A percentile compares a stretch with the other conserved stretches of the same genome.
These are phyloP conservation scores for Aspergillus sp. DNA, from an alignment of 2,329 filamentous ascomycete species.

Conservation along the genomic window DNA sequence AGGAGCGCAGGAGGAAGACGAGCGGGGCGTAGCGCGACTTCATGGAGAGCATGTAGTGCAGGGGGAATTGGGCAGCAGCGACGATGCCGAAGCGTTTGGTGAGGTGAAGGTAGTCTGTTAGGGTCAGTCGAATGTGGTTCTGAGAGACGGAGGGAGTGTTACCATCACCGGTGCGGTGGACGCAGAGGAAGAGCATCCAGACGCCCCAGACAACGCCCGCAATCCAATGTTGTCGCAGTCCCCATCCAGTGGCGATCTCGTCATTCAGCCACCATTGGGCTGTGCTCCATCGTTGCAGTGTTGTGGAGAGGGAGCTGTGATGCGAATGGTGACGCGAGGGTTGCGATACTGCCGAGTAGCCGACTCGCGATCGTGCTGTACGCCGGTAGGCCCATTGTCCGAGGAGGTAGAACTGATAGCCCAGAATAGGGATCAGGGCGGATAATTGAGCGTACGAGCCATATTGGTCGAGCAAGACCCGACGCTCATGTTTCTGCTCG, in stretches of 20 bases:
- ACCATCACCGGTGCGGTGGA: not conserved
- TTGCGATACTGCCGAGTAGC: not conserved
- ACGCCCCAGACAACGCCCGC: not conserved
- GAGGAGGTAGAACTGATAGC: not conserved
- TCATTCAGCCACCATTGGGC: not conserved
- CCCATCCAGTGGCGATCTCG: not conserved
- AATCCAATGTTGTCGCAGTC: not conserved
- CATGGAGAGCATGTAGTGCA: not conserved
- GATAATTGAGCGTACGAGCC: not conserved
- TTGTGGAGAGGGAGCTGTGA: not conserved
- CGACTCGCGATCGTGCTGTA: not conserved
- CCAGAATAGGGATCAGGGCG: not conserved
- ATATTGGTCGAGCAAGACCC: not conserved
- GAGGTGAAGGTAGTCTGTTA: not conserved
- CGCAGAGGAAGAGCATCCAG: not conserved
- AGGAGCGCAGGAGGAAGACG: not conserved
- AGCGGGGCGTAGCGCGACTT: not conserved
- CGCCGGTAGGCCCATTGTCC: not conserved
- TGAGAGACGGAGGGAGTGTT: not conserved
- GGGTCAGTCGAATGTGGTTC: not conserved
- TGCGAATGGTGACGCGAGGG: not conserved
- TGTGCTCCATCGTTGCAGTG: not conserved
- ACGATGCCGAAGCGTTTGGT: not conserved
- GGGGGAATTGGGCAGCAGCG: not conserved
- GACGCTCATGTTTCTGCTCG: not conserved